Conservation (phyloP, 805 yeast species). For the Metschnikowia baotianmanensis region DNA sequence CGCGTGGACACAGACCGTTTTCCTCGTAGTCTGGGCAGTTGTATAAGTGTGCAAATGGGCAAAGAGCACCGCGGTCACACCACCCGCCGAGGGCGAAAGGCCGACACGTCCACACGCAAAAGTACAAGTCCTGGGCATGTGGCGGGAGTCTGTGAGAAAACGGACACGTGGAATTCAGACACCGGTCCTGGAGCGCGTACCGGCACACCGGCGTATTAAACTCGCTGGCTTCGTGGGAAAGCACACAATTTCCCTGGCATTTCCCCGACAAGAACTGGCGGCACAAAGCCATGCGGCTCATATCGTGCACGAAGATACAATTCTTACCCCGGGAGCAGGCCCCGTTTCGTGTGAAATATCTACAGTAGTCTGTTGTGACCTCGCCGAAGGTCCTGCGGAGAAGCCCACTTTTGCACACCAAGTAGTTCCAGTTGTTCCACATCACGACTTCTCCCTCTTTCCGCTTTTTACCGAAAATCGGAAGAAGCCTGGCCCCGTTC, state of each 20-base stretch:
- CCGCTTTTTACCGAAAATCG: conserved; percentile 27
- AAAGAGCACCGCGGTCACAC: conserved; percentile 59
- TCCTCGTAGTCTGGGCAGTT: conserved; percentile 74
- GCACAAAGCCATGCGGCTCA: conserved; percentile 54
- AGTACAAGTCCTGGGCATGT: conserved; percentile 43
- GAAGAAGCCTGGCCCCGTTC: conserved; percentile 40
- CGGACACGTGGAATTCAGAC: conserved; percentile 48
- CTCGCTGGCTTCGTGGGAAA: conserved; percentile 57
- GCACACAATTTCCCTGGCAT: conserved; percentile 51
- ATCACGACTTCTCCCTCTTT: conserved; percentile 11
- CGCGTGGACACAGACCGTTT: conserved; percentile 56
- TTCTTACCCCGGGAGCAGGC: conserved; percentile 48
- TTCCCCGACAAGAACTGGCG: conserved; percentile 43
- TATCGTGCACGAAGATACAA: conserved; percentile 57
- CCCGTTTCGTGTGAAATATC: conserved; percentile 45
- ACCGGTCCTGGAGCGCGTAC: conserved; percentile 26
- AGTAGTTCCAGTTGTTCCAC: conserved; percentile 30
- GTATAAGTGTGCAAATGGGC: conserved; percentile 55
- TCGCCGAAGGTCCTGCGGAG: conserved; percentile 4
- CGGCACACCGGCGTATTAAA: conserved; percentile 50
- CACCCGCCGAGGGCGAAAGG: conserved; percentile 68
- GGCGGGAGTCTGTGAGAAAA: conserved; percentile 47
- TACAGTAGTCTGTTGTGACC: conserved; percentile 24
- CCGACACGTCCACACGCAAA: conserved; percentile 53
- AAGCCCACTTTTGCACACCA: conserved; percentile 9